Base-by-base conservation (phyloP, 345 rosid genomes). In the Eutrema japonicum region DNA sequence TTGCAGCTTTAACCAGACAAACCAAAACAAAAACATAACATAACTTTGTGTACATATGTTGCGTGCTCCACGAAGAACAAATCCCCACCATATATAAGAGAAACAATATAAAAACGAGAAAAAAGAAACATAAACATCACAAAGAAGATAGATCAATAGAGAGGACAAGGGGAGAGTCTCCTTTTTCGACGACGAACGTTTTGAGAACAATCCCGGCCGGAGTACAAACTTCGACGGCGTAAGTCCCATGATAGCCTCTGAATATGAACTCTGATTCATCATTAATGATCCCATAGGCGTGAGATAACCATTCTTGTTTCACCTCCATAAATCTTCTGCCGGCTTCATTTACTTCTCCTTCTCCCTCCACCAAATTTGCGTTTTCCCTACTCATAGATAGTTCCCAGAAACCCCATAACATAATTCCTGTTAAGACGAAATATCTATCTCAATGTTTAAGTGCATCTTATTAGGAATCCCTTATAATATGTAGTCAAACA, bases 331-430 rank as follows among this genome's bases (percentile, higher is more conserved):
- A 84, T 72, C 83, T 82, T 71, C 72, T 82, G 26, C 98, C 98
- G 10, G 98, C 88, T 74, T 81, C 87, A 66, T 91, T 91, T 64
- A 91, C 61, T 42, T 89, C 83, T 51, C 96, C 98, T 80, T 93
- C 96, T 35, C 94, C 98, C 30, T 87, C 78, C 7, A 93, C 97
- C 76, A 93, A 56, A 64, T 89, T 87, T 1, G 89, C 82, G 38
- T 82, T 84, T 37, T 83, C 80, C 36, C 92, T 70, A 81, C 91
- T 83, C 98, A 90, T 83, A 70, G 82, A 89, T 73, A 93, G 67
- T 84, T 91, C 98, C 97, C 97, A 93, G 58, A 93, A 93, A 22
- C 97, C 98, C 97, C 96, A 93, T n/a, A 93, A 64, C 80, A 91
- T 82, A 29, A 93, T 68, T 8, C 74, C 79, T 68, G 7, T 67